A percentile compares a stretch with the other conserved stretches of the same genome.
phyloP scores from a whole-genome alignment of 306 rosid genomes.

The Alnus glutinosa region DNA sequence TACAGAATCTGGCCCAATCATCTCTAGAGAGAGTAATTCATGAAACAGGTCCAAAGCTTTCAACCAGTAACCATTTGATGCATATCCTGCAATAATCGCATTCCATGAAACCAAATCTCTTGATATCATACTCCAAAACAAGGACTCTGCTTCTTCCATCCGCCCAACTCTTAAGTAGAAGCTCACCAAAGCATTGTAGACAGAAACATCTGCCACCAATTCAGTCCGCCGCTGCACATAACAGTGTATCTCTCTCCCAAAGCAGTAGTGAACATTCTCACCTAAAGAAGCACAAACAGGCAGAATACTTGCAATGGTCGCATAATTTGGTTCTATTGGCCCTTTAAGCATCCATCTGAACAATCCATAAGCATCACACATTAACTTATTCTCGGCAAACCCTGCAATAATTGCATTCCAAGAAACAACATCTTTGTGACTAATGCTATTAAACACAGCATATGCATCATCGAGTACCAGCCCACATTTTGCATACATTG shows the following conservation, averaged over 20 bases:
- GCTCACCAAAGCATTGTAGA: constrained; percentile 78
- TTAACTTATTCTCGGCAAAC: constrained; percentile 59
- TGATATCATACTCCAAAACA: constrained; percentile 61
- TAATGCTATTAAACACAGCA: constrained; percentile 57
- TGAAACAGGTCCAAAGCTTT: constrained; percentile 63
- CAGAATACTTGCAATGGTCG: constrained; percentile 65
- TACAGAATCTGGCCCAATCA: constrained; percentile 59
- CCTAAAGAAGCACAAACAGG: constrained; percentile 65
- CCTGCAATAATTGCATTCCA: constrained; percentile 93
- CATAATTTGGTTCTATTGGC: constrained; percentile 57
- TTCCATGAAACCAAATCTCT: constrained; percentile 95
- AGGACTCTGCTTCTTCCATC: constrained; percentile 52
- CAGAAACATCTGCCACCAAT: constrained; percentile 56
- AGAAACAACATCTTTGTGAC: constrained; percentile 70
- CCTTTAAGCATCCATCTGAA: constrained; percentile 66
- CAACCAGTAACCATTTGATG: constrained; percentile 67
- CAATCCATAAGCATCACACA: constrained; percentile 49
- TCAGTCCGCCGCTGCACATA: constrained; percentile 55
- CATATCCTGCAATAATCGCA: constrained; percentile 72
- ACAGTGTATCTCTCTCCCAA: constrained; percentile 76
- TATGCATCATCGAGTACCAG: constrained; percentile 51
- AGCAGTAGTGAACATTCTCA: constrained; percentile 39
- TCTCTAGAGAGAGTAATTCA: constrained; percentile 42
- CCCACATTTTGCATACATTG: constrained; percentile 83
- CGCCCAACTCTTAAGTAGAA: constrained; percentile 69